Conservation (phyloP, 352 stramenopile species). For the Phytophthora melonis region DNA sequence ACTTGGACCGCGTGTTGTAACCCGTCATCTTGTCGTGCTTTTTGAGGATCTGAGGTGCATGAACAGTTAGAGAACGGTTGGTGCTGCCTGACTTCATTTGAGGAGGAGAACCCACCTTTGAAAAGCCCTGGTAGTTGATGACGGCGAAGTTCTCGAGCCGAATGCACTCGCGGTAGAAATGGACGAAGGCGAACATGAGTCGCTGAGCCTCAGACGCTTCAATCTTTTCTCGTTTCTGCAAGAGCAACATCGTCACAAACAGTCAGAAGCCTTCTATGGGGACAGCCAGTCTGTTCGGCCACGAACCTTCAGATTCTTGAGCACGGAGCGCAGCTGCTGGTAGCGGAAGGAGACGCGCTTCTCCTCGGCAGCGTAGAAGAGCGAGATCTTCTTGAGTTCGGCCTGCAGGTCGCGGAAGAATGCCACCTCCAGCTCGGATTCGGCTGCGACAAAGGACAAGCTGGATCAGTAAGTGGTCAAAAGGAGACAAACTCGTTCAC, state of each 20-base stretch:
- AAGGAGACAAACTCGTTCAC: background rate
- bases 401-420: conserved; percentile 82
- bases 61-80: background rate
- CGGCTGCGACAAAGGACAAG: conserved; percentile 41
- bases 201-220: conserved; percentile 67
- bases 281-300: background rate
- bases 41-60: conserved; percentile 65
- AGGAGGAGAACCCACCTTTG: conserved; percentile 52
- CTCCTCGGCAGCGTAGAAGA: conserved; percentile 82
- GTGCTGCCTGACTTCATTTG: background rate
- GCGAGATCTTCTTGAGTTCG: conserved; percentile 84
- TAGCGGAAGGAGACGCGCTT: conserved; percentile 78
- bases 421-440: conserved; percentile 75
- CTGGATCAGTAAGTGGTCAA: background rate
- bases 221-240: conserved; percentile 51
- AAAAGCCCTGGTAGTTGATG: conserved; percentile 90
- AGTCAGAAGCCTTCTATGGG: background rate
- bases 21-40: conserved; percentile 89
- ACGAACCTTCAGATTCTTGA: conserved; percentile 70
- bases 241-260: background rate
- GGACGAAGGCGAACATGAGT: conserved; percentile 86
- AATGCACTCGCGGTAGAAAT: conserved; percentile 86
- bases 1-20: conserved; percentile 88
- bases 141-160: conserved; percentile 86
- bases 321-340: conserved; percentile 73